phyloP scores from a whole-genome alignment of 129 eudicot genomes.

The Chrysanthemum seticuspe region DNA sequence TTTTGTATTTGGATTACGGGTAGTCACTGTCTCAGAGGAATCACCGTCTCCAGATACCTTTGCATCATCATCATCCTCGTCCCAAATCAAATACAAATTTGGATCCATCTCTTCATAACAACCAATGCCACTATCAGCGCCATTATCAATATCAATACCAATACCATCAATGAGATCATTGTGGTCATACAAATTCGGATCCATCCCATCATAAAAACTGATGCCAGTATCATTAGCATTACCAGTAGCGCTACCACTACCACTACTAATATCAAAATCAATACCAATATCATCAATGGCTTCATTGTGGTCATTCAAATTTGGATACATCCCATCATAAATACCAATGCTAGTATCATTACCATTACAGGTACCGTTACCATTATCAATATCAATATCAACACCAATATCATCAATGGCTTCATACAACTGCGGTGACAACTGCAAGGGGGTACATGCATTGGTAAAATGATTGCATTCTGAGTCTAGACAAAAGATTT shows the following conservation, averaged over 20 bases:
- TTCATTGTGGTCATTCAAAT: no score
- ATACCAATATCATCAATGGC: no score
- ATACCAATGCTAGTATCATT: not conserved
- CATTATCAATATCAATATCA: not conserved
- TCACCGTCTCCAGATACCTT: constrained; percentile 29
- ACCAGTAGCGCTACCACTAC: no score
- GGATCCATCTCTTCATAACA: constrained; percentile 28
- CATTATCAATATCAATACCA: not conserved
- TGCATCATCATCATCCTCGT: constrained; percentile 11
- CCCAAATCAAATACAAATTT: constrained; percentile 1
- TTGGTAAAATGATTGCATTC: constrained; percentile 39
- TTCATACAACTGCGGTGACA: constrained; percentile 17
- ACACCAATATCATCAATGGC: not conserved
- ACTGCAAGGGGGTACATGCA: constrained; percentile 24
- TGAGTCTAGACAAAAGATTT: constrained; percentile 29
- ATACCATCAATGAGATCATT: not conserved
- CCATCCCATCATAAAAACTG: no score
- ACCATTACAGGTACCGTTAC: no score
- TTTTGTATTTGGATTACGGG: constrained; percentile 19
- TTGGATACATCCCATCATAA: constrained; percentile 18
- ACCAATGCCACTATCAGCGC: not conserved
- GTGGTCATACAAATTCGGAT: constrained; percentile 14
- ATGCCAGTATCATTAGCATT: no score
- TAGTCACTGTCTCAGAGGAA: constrained; percentile 36
- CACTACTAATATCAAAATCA: no score